Conservation (phyloP, 2,329 filamentous ascomycete species). For the Cytospora chrysosperma region DNA sequence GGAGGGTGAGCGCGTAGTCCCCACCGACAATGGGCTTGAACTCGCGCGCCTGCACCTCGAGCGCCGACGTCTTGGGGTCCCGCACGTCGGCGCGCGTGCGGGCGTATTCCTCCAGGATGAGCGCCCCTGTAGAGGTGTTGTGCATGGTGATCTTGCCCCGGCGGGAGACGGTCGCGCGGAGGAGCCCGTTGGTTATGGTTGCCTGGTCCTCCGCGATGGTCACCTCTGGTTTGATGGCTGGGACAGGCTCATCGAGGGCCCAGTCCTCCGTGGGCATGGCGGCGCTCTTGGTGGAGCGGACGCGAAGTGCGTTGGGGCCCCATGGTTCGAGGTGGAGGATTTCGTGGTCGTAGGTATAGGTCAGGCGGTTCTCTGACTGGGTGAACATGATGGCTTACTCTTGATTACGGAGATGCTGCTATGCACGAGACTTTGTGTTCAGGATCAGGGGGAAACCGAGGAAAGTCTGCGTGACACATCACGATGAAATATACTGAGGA, state of each 20-base stretch:
- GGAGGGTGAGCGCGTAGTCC: constrained; percentile 55
- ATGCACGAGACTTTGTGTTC: background rate
- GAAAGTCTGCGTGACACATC: background rate
- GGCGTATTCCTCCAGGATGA: constrained; percentile 53
- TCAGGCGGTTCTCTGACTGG: constrained; percentile 22
- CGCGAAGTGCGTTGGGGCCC: constrained; percentile 47
- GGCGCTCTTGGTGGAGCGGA: constrained; percentile 44
- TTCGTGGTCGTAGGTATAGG: constrained; percentile 43
- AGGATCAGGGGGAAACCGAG: no score
- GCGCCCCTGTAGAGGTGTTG: constrained; percentile 39
- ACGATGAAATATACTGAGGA: background rate
- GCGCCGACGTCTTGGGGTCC: constrained; percentile 59
- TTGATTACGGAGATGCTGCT: background rate
- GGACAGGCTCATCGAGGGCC: constrained; percentile 37
- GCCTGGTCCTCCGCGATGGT: constrained; percentile 32
- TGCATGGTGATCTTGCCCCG: constrained; percentile 51
- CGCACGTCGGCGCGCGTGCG: constrained; percentile 48
- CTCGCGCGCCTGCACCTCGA: constrained; percentile 57
- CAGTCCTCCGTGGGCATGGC: constrained; percentile 40
- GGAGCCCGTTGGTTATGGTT: constrained; percentile 48
- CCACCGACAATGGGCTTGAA: constrained; percentile 52
- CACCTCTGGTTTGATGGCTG: constrained; percentile 22
- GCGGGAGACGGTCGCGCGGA: constrained; percentile 45
- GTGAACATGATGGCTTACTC: constrained; percentile 20
- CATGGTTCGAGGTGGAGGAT: constrained; percentile 48